Conservation (phyloP, 2,329 filamentous ascomycete species). For the Dactylellina leptospora region DNA sequence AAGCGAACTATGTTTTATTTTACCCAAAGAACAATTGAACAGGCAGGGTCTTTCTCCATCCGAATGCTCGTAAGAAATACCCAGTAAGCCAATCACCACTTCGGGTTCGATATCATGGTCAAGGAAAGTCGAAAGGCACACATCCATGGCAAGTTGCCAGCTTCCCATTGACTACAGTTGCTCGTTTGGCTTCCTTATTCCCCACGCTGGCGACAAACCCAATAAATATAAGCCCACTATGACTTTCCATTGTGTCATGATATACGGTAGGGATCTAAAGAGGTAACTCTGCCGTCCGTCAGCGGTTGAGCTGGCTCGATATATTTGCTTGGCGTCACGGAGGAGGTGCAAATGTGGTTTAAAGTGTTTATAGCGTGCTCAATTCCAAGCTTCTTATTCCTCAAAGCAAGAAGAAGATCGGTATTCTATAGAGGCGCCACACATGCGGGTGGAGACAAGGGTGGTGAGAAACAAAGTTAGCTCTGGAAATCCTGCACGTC, state of each 20-base stretch:
- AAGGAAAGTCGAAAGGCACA: conserved; percentile 15
- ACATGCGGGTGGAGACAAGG: conserved; percentile 7
- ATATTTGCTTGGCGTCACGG: conserved; percentile 1
- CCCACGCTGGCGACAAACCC: background rate
- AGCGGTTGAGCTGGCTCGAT: background rate
- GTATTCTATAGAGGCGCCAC: conserved; percentile 19
- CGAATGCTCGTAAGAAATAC: background rate
- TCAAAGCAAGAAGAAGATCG: background rate
- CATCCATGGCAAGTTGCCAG: conserved; percentile 3
- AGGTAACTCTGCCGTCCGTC: conserved; percentile 37
- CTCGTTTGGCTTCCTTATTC: conserved; percentile 1
- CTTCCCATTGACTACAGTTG: background rate
- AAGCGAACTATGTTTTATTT: too few relatives aligned
- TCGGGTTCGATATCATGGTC: conserved; percentile 28
- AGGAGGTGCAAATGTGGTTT: conserved; percentile 1
- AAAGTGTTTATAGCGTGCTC: conserved; percentile 26
- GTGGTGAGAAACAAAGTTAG: background rate
- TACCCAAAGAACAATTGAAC: too few relatives aligned
- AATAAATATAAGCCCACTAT: conserved; percentile 35
- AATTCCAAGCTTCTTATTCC: conserved; percentile 37
- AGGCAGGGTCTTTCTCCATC: background rate
- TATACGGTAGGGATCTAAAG: conserved; percentile 11
- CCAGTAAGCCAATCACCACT: conserved; percentile 21
- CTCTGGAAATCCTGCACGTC: conserved; percentile 2
- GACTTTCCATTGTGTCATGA: conserved; percentile 42